Base-by-base conservation (phyloP, 257 asterid species). In the Apocynum venetum region DNA sequence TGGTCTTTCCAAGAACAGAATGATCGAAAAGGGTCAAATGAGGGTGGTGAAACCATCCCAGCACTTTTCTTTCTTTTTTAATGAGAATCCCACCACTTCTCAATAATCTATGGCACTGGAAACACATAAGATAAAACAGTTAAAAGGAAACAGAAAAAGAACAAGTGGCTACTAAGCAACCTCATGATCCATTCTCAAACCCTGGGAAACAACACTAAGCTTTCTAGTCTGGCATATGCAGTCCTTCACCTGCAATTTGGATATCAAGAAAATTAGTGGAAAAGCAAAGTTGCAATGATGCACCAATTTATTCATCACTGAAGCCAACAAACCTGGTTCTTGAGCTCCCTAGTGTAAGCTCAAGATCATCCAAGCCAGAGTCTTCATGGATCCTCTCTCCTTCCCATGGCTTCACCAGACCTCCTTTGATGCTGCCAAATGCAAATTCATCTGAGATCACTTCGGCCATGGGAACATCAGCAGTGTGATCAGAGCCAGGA, bases 381-480 rank as follows among this genome's bases (percentile, higher is more conserved):
- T 84, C 88, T 68, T 84, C 90, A 68, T 88, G 91, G 51, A 88
- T 88, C 84, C 89, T 84, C 81, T 88, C 91, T 48, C 91, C 91
- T 79, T 88, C 87, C 91, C 89, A 88, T 3, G 91, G 86, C 83
- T 88, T 88, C 57, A 88, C 91, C 15, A 88, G 74, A 3, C 89
- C 86, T 13, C 76, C 69, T 6, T 71, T 51, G 66, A 68, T 80
- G 82, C 86, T 82, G 48, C 89, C 86, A 13, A 88, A 86, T 25
- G 91, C 91, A 80, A 86, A 88, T 74, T 88, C 91, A n/a, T 82
- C 85, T 0, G 89, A 77, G 2, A 84, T 75, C 56, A 78, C 84
- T 60, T 85, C 85, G 8, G 87, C 82, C 97, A 91, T 91, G 13
- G 96, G 97, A 65, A 91, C 80, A 76, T 88, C 90, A 73, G 88